Conservation (phyloP, 495 filamentous ascomycete genomes). For the Penicillium desertorum region DNA sequence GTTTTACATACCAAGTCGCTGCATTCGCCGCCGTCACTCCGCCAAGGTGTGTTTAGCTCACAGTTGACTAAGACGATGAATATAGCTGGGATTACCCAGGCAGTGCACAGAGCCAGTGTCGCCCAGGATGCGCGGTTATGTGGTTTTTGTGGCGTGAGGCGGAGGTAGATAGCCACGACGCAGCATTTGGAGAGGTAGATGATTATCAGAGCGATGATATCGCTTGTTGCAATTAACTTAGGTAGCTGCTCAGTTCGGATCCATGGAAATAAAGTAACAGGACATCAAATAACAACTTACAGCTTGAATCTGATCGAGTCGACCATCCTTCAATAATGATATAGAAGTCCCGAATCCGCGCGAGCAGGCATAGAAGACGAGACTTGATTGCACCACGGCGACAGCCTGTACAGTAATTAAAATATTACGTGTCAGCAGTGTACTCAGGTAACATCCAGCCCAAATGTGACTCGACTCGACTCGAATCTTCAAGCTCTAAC, state of each 20-base stretch:
- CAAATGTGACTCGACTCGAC: no score
- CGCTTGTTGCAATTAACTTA: slow-evolving; percentile 36
- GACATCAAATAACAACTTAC: slow-evolving; percentile 21
- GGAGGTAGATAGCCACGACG: slow-evolving; percentile 47
- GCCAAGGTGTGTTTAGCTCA: slow-evolving; percentile 42
- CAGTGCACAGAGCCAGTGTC: slow-evolving; percentile 35
- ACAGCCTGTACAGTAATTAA: slow-evolving; percentile 23
- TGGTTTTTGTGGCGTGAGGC: slow-evolving; percentile 45
- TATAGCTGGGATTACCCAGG: slow-evolving; percentile 38
- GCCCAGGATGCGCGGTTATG: slow-evolving; percentile 41
- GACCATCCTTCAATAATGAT: slow-evolving; percentile 28
- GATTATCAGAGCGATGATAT: slow-evolving; percentile 46
- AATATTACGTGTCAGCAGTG: not conserved
- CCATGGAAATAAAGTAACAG: not conserved
- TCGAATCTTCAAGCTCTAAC: slow-evolving; percentile 14
- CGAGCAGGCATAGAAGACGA: slow-evolving; percentile 37
- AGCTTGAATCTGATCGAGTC: slow-evolving; percentile 38
- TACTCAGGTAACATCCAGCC: not conserved
- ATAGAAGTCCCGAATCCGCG: slow-evolving; percentile 45
- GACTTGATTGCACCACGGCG: slow-evolving; percentile 35
- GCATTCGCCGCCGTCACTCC: slow-evolving; percentile 34
- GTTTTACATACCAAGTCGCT: slow-evolving; percentile 35
- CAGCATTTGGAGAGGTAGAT: slow-evolving; percentile 51
- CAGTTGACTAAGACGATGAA: slow-evolving; percentile 42
- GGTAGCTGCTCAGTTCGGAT: slow-evolving; percentile 18